Conservation (phyloP, 225 moss, liverwort and hornwort genomes). For the Lunularia cruciata region DNA sequence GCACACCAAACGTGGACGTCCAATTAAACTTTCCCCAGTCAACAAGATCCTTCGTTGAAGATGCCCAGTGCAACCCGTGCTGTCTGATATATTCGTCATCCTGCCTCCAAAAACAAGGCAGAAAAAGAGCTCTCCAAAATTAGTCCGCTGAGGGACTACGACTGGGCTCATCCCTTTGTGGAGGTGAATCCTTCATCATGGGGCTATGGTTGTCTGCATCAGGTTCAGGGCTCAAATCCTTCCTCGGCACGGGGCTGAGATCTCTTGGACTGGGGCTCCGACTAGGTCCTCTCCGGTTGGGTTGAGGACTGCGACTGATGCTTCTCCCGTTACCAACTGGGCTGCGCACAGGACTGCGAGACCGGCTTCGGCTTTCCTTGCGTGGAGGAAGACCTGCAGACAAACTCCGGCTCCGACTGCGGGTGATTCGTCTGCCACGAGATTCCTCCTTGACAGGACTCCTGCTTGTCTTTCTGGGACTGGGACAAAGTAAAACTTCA, state of each 20-base stretch:
- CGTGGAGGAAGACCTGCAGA: conserved; percentile 45
- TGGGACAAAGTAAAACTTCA: conserved; percentile 6
- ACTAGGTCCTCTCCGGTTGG: conserved; percentile 52
- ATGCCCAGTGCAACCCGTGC: not conserved
- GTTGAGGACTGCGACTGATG: conserved; percentile 60
- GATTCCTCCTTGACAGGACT: conserved; percentile 55
- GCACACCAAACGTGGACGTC: not conserved
- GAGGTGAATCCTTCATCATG: conserved; percentile 31
- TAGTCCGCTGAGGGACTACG: conserved; percentile 38
- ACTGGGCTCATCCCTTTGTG: conserved; percentile 36
- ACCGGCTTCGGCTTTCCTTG: conserved; percentile 58
- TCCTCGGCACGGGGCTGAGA: conserved; percentile 17
- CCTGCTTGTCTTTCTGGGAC: conserved; percentile 43
- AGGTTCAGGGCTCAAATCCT: conserved; percentile 32
- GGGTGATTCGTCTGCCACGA: conserved; percentile 41
- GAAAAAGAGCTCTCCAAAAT: not conserved
- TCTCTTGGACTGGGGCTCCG: conserved; percentile 61
- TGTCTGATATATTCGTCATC: not conserved
- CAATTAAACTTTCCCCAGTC: not conserved
- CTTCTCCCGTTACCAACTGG: conserved; percentile 67
- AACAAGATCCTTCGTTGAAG: not conserved
- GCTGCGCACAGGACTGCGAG: conserved; percentile 38
- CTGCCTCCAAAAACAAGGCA: not conserved
- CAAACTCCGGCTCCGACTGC: conserved; percentile 58
- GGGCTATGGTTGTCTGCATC: conserved; percentile 30